These are phyloP conservation scores for Biscogniauxia mediterranea DNA, from an alignment of 2,329 filamentous ascomycete species.

Conservation along the genomic window DNA sequence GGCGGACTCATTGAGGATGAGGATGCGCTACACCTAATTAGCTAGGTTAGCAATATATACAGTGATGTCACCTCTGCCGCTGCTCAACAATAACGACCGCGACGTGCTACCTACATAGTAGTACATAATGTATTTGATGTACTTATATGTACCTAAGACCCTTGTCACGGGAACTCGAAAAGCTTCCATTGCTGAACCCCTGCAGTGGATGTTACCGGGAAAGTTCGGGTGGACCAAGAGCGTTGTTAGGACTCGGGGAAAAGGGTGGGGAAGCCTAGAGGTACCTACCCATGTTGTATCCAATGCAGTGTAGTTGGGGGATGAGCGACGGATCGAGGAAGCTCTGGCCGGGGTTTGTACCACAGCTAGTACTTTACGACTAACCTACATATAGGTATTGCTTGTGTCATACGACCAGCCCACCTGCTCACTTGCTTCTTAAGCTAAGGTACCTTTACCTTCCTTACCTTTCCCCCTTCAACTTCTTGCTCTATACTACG, in stretches of 20 bases:
- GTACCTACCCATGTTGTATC: not conserved
- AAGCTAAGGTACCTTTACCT: too few relatives aligned
- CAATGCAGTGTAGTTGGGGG: not conserved
- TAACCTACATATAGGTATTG: not conserved
- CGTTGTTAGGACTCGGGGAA: not conserved
- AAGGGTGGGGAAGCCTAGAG: constrained; percentile 9
- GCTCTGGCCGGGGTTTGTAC: constrained; percentile 1
- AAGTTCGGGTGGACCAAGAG: constrained; percentile 5
- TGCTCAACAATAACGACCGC: constrained; percentile 1
- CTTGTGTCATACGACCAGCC: not conserved
- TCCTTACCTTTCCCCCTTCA: not conserved
- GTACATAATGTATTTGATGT: too few relatives aligned
- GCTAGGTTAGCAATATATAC: too few relatives aligned
- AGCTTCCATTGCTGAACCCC: not conserved
- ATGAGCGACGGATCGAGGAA: not conserved
- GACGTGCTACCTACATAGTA: too few relatives aligned
- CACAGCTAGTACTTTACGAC: not conserved
- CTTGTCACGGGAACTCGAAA: not conserved
- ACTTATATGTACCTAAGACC: not conserved
- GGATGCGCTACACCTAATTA: not conserved
- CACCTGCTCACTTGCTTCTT: too few relatives aligned
- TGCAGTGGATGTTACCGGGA: constrained; percentile 1
- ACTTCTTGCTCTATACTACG: not conserved
- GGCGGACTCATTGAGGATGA: not conserved
- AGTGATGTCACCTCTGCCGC: not conserved